Percentiles rank a stretch among this genome's conserved stretches.
Evolutionary conservation across 78 protist genomes (phyloP).

Genomic region (Trichosphaerium sp.): DNA sequence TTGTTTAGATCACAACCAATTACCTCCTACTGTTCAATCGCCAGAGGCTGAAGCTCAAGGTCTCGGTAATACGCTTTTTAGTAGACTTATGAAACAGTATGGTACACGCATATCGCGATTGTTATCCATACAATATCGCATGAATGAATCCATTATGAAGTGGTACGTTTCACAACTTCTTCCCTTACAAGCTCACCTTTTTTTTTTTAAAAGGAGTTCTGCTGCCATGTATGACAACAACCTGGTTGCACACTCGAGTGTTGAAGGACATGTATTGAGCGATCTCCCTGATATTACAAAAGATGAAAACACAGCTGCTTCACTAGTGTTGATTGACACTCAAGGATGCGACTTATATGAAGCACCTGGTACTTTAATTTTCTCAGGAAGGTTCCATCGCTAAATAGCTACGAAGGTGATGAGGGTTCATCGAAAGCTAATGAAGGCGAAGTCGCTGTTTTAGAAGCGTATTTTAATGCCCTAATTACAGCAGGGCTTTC

Average conservation of each 20-base stretch:
- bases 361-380: no score
- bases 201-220: background rate
- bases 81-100: constrained; percentile 21
- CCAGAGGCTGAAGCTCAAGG: constrained; percentile 43
- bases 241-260: constrained; percentile 56
- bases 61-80: constrained; percentile 59
- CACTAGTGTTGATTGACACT: constrained; percentile 34
- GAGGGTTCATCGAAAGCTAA: constrained; percentile 7
- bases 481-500: background rate
- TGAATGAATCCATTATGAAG: constrained; percentile 61
- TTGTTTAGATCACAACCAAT: constrained; percentile 77
- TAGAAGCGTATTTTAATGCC: no score
- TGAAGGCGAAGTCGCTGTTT: background rate
- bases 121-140: constrained; percentile 69
- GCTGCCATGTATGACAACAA: constrained; percentile 38
- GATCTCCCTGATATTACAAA: constrained; percentile 11
- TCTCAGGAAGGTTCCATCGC: no score
- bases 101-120: constrained; percentile 28
- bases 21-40: constrained; percentile 74
- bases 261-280: constrained; percentile 35
- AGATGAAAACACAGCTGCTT: background rate
- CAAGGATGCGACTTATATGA: constrained; percentile 18
- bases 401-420: no score
- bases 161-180: constrained; percentile 11
- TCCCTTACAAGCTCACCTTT: background rate